A percentile compares a stretch with the other conserved stretches of the same genome.
These are phyloP conservation scores for Przewalskia tangutica DNA, from an alignment of 257 asterid genomes.

Conservation along the genomic window DNA sequence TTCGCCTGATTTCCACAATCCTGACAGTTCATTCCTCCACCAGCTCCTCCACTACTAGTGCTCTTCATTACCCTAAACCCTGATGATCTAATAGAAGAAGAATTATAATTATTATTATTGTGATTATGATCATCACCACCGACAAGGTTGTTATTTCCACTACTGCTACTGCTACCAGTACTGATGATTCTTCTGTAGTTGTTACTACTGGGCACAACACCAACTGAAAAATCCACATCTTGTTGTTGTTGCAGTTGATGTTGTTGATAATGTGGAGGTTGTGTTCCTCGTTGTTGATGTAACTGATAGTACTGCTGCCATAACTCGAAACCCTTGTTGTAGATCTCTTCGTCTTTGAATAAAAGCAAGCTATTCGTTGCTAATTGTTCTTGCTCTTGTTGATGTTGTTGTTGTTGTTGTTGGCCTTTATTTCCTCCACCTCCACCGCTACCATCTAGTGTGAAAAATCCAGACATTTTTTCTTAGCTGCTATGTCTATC, in stretches of 20 bases:
- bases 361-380: constrained; percentile 27
- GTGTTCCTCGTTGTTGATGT: constrained; percentile 29
- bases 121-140: constrained; percentile 20
- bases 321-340: constrained; percentile 74
- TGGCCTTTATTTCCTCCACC: constrained; percentile 6
- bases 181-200: constrained; percentile 13
- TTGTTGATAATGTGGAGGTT: neutral
- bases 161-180: constrained; percentile 12
- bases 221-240: constrained; percentile 30
- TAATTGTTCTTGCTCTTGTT: constrained; percentile 9
- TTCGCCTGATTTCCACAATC: constrained; percentile 76
- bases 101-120: neutral
- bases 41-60: constrained; percentile 2
- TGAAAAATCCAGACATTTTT: constrained; percentile 71
- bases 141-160: constrained; percentile 11
- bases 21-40: constrained; percentile 50
- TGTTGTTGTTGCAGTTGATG: constrained; percentile 21
- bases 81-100: neutral
- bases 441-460: constrained; percentile 33
- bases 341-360: constrained; percentile 67
- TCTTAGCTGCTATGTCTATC: constrained; percentile 23
- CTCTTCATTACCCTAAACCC: constrained; percentile 36
- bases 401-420: constrained; percentile 17
- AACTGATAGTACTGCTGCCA: constrained; percentile 61
- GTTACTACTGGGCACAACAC: constrained; percentile 31